Evolutionary conservation across 208 protist genomes (phyloP).

Genomic region (Leishmania arabica): DNA sequence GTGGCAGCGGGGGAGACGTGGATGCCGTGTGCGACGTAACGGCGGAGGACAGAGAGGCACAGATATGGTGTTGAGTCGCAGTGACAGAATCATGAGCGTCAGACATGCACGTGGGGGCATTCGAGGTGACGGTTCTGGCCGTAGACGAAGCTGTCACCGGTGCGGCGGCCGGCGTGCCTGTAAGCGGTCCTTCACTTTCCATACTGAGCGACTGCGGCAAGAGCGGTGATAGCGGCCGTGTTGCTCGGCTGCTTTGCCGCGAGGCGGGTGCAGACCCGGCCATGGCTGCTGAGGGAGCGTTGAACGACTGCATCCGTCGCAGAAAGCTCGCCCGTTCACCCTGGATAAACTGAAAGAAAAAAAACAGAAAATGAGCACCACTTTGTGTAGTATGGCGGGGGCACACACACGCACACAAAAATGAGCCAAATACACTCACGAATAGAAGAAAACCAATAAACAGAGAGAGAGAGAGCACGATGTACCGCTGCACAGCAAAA

Average conservation of each 20-base stretch:
- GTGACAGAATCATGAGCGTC: background rate
- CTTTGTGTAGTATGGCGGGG: too few relatives aligned
- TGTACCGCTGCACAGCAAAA: too few relatives aligned
- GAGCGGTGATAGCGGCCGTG: background rate
- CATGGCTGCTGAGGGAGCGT: background rate
- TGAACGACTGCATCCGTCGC: background rate
- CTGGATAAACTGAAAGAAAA: background rate
- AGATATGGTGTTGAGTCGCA: background rate
- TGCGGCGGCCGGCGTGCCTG: background rate
- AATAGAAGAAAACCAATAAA: background rate
- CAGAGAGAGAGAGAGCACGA: too few relatives aligned
- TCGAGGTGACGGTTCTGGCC: background rate
- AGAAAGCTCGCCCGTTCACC: background rate
- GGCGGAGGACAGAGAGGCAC: background rate
- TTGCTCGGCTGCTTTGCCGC: background rate
- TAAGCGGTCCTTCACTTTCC: background rate
- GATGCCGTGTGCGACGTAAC: background rate
- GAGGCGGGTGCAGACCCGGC: background rate
- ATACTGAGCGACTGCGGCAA: background rate
- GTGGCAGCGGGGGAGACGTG: background rate
- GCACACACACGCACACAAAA: background rate
- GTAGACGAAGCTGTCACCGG: background rate
- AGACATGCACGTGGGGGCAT: background rate
- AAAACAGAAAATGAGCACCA: background rate
- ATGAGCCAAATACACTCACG: too few relatives aligned